Evolutionary conservation across 1,284 basidiomycete genomes (phyloP), one percentile per base, ranked within the genome.

Genomic region (Crepidotus sp.): DNA sequence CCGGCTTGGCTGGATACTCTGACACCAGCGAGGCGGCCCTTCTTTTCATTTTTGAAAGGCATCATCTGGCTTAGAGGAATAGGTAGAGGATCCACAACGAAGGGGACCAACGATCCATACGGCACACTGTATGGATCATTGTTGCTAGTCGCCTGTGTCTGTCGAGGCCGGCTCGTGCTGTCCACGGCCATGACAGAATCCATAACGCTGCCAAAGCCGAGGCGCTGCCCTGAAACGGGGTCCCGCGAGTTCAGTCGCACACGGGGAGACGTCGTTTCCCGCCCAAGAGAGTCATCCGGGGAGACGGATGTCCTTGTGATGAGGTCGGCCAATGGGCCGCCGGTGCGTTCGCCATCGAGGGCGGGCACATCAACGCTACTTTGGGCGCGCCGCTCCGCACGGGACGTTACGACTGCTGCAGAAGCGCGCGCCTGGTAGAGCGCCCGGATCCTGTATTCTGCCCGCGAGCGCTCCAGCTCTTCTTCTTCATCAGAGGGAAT

Each of bases 401-500:
- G 35, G 22, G 45, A 38, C 13, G 42, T 11, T 18, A 41, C 42
- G 8, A 36, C 39, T 1, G 38, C 33, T 13, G 40, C 36, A 38
- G 33, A 31, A 8, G 47, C 45, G 3, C 49, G 45, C 1, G 46
- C 36, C 5, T 45, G 47, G 24, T 42, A 31, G n/a, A 52, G 39
- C 6, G 63, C 61, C 31, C 58, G 60, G 17, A 64, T 48, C 8
- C 65, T 60, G 52, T 63, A 60, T 45, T 64, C 63, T 2, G 64
- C 59, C 35, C 65, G 61, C 14, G 56, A 56, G 15, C 67, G 66
- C 48, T 73, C 71, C 6, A 69, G 50, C 45, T 68, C 66, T 50
- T 68, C 66, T 50, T 74, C 71, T 53, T 73, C 74, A 11, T 72
- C 71, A 0, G 66, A 66, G 9, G 74, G 62, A 48, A 79, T 69